Evolutionary conservation across 2,329 filamentous ascomycete genomes (phyloP), one percentile per base, ranked within the genome.

Genomic region (Ophiostoma australiae): DNA sequence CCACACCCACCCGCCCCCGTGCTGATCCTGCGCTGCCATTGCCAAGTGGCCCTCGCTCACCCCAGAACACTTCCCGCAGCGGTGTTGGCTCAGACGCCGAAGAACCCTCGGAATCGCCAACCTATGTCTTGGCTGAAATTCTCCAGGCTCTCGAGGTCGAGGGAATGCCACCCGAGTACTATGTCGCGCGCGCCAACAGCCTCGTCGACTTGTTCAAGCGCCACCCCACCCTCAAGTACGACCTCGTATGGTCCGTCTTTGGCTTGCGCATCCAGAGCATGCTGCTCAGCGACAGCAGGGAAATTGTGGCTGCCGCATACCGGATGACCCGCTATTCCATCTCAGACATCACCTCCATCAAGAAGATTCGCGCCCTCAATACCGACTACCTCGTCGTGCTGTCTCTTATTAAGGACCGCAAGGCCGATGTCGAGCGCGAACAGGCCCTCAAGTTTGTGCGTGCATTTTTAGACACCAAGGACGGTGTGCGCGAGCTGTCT

Each of bases 141-240:
- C 82, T 99, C 33, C 94, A 97, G 78, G 92, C 93, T 2, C 82
- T 99, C 55, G 95, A 99, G 78, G 85, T 90, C 15, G 91, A 93
- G 77, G 92, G 92, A 35, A 92, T 97, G 89, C 87, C 89, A 63
- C 90, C 94, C 0, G 95, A 98, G 80, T 97, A 97, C 81, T 99
- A 99, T 78, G 94, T 99, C 69, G 92, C 91, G 72, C 89, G 93
- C 73, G 93, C 93, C 35, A 99, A 99, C 78, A 91, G 88, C 74
- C 84, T 99, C 10, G 95, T 98, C n/a, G 92, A 96, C 73, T 84
- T 99, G n/a, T 97, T 99, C 81, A 97, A 94, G 79, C 87, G 93
- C 70, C 89, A 98, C 79, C 92, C 93, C 1, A 94, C 92, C 1
- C 85, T 99, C 71, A 99, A 99, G 78, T 97, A 98, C 79, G 96